Percentiles rank a stretch among this genome's conserved stretches.
Conservation (phyloP, 495 filamentous ascomycete species). For the Lophiostoma macrostomum region DNA sequence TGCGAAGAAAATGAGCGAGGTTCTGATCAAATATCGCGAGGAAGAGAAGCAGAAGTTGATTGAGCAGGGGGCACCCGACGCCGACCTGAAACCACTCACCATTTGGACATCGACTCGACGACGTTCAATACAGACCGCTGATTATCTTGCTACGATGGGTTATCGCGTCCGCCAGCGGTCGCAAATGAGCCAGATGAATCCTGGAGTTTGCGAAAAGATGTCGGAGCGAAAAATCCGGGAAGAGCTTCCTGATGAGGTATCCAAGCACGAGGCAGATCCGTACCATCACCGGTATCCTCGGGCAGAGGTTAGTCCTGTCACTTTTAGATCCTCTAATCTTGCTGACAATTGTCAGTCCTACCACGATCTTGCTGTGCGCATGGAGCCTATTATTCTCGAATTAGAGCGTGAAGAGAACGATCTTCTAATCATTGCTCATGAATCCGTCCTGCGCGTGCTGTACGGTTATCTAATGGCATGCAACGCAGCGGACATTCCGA, state of each 20-base stretch:
- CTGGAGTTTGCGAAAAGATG: conserved; percentile 91
- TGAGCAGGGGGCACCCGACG: conserved; percentile 60
- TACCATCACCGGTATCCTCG: conserved; percentile 97
- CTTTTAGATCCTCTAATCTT: conserved; percentile 5
- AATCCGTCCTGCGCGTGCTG: conserved; percentile 90
- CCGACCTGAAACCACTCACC: conserved; percentile 72
- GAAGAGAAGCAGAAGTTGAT: conserved; percentile 68
- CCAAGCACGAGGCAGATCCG: conserved; percentile 89
- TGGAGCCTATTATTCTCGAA: conserved; percentile 98
- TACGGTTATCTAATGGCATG: conserved; percentile 99
- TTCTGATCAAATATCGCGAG: conserved; percentile 75
- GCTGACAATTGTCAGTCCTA: conserved; percentile 65
- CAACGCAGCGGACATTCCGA: conserved; percentile 92
- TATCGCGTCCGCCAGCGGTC: conserved; percentile 85
- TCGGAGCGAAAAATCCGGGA: conserved; percentile 73
- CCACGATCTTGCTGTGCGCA: conserved; percentile 92
- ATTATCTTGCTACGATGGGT: conserved; percentile 69
- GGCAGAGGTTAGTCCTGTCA: conserved; percentile 81
- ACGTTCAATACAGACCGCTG: conserved; percentile 86
- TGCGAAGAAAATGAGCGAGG: conserved; percentile 80
- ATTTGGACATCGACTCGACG: conserved; percentile 94
- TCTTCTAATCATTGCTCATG: conserved; percentile 94
- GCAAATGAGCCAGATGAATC: conserved; percentile 95
- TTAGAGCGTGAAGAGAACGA: conserved; percentile 96
- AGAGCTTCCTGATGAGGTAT: conserved; percentile 83